phyloP scores from a whole-genome alignment of 148 eudicot species.

The Camellia lanceoleosa region DNA sequence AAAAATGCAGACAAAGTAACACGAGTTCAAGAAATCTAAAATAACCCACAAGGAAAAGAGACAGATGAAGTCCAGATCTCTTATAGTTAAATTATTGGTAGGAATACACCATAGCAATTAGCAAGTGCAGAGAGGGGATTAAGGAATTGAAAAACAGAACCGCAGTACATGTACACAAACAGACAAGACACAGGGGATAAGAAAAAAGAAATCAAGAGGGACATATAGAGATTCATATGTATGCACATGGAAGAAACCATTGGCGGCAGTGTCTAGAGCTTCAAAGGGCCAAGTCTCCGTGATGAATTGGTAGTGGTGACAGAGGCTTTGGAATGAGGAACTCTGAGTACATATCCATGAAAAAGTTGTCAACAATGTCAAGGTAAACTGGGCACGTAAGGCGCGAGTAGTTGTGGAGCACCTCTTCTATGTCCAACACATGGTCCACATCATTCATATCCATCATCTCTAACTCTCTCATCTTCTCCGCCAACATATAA shows the following conservation, averaged over 20 bases:
- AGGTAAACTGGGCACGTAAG: slow-evolving; percentile 67
- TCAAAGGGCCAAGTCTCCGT: slow-evolving; percentile 36
- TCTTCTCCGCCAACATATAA: slow-evolving; percentile 50
- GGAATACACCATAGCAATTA: neutral
- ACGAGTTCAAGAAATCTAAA: neutral
- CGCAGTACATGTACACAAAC: neutral
- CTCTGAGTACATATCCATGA: slow-evolving; percentile 75
- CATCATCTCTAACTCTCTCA: slow-evolving; percentile 75
- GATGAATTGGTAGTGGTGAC: slow-evolving; percentile 30
- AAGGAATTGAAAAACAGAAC: neutral
- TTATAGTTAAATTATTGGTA: neutral
- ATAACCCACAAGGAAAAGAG: neutral
- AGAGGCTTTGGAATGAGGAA: slow-evolving; percentile 38
- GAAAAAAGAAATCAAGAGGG: neutral
- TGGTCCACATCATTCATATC: slow-evolving; percentile 63
- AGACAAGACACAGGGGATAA: neutral
- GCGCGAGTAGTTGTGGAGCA: slow-evolving; percentile 69
- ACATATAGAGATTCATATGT: neutral
- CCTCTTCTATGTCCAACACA: slow-evolving; percentile 77
- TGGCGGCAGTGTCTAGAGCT: slow-evolving; percentile 16
- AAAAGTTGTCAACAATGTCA: slow-evolving; percentile 73
- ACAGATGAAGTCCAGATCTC: neutral
- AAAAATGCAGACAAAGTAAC: neutral
- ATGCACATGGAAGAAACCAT: neutral
- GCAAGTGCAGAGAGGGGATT: neutral